Evolutionary conservation across 768 basidiomycete genomes (phyloP).

Genomic region (Wakefieldia striispora): DNA sequence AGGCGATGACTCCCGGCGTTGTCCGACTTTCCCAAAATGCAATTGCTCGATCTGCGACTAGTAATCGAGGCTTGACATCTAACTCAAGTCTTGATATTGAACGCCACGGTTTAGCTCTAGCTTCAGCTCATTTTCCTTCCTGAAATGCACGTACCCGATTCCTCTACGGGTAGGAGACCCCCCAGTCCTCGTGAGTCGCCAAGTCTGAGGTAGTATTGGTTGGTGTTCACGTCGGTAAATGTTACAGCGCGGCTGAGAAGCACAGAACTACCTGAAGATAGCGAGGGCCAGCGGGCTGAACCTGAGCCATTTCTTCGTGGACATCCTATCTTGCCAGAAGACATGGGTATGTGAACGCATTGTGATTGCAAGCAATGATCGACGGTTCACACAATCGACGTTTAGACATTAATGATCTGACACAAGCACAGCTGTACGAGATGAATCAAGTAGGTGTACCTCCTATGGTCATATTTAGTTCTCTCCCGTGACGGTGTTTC

Average conservation of each 20-base stretch:
- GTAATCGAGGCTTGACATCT: not conserved
- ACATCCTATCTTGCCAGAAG: conserved; percentile 29
- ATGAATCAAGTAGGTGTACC: conserved; percentile 37
- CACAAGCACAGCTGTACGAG: conserved; percentile 36
- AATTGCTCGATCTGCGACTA: too few relatives aligned
- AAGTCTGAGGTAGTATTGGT: not conserved
- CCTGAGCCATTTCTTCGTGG: conserved; percentile 25
- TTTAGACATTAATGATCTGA: conserved; percentile 34
- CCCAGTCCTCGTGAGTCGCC: conserved; percentile 28
- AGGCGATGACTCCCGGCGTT: too few relatives aligned
- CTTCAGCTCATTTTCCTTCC: not conserved
- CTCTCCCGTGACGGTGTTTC: not conserved
- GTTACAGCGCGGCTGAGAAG: conserved; percentile 25
- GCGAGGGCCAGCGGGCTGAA: conserved; percentile 1
- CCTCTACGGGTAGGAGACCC: conserved; percentile 2
- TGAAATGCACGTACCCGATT: conserved; percentile 10
- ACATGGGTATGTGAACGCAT: conserved; percentile 23
- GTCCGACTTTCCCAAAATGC: too few relatives aligned
- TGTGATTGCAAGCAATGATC: not conserved
- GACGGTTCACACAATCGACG: not conserved
- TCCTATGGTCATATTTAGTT: not conserved
- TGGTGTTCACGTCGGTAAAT: not conserved
- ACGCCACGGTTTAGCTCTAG: not conserved
- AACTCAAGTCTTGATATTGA: not conserved
- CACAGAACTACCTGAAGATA: conserved; percentile 23